These are phyloP conservation scores for Colletotrichum spaethianum DNA, from an alignment of 2,329 filamentous ascomycete genomes.

Conservation along the genomic window DNA sequence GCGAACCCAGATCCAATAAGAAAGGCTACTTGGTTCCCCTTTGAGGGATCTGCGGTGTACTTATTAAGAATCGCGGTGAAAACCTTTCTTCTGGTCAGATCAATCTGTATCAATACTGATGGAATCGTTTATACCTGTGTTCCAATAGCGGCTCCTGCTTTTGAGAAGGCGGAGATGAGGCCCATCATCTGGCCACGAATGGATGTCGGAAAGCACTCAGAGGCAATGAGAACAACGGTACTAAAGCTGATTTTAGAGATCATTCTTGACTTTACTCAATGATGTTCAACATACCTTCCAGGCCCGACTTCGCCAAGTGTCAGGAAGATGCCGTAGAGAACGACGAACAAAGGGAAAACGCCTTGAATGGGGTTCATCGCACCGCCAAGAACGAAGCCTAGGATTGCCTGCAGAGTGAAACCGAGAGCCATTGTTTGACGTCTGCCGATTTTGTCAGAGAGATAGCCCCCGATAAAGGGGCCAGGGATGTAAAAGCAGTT, in stretches of 20 bases:
- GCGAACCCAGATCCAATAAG: constrained; percentile 66
- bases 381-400: constrained; percentile 66
- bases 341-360: constrained; percentile 64
- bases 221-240: constrained; percentile 56
- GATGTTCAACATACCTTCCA: constrained; percentile 52
- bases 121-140: constrained; percentile 50
- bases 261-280: too few relatives aligned
- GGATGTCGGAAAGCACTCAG: constrained; percentile 65
- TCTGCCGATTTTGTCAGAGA: constrained; percentile 64
- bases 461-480: constrained; percentile 60
- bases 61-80: constrained; percentile 65
- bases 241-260: constrained; percentile 36
- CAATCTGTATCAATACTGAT: background rate
- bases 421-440: constrained; percentile 66
- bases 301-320: constrained; percentile 65
- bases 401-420: constrained; percentile 58
- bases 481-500: constrained; percentile 67
- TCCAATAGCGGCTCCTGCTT: constrained; percentile 65
- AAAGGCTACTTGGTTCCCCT: constrained; percentile 65
- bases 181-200: constrained; percentile 65
- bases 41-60: constrained; percentile 54
- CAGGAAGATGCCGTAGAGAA: constrained; percentile 66
- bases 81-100: constrained; percentile 44
- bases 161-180: constrained; percentile 61
- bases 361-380: constrained; percentile 60